Base-by-base conservation (phyloP, 306 rosid species). In the Quercus rubra region DNA sequence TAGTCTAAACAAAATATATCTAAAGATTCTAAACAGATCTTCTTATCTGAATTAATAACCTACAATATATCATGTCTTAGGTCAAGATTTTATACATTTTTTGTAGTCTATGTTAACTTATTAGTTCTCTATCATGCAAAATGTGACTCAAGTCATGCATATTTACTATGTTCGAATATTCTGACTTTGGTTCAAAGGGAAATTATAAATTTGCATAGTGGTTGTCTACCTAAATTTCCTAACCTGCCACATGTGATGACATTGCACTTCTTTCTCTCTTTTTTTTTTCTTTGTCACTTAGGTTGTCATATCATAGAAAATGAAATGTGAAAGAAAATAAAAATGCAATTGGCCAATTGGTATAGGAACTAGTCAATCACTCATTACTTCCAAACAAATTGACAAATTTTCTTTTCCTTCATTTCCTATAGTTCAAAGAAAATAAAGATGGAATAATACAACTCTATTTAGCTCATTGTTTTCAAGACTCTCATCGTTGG, bases 181-280 rank as follows among this genome's bases (percentile, higher is more conserved):
- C 35, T 63, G 10, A 63, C n/a, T 8, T 33, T 9, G 27, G 4
- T 17, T 33, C 27, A 19, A 19, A 31, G 27, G 51, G n/a, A 67
- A 67, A 33, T 67, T 5, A 7, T 9, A 67, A 18, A 17, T 33
- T 19, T 33, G 27, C 3, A 8, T 67, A 18, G 7, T 67, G 15
- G 38, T 18, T 4, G 20, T 31, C 64, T 74, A n/a, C 70, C 83
- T 74, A 74, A 75, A 30, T 87, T 77, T 84, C 76, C 77, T 77
- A 81, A 75, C 67, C 17, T 12, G 35, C 14, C 33, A 25, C 33
- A 1, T 61, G 5, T 10, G 67, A 61, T 61, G 31, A 61, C 11
- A 61, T 61, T 41, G 11, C 3, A 41, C 12, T 41, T 41, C 11
- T 41, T 41, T 41, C 46, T 41, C 46, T 41, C 46, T 41, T 41